Percentiles rank a stretch among this genome's conserved stretches.
Evolutionary conservation across 192 early-diverging fungal species (phyloP).

Genomic region (Podila minutissima): DNA sequence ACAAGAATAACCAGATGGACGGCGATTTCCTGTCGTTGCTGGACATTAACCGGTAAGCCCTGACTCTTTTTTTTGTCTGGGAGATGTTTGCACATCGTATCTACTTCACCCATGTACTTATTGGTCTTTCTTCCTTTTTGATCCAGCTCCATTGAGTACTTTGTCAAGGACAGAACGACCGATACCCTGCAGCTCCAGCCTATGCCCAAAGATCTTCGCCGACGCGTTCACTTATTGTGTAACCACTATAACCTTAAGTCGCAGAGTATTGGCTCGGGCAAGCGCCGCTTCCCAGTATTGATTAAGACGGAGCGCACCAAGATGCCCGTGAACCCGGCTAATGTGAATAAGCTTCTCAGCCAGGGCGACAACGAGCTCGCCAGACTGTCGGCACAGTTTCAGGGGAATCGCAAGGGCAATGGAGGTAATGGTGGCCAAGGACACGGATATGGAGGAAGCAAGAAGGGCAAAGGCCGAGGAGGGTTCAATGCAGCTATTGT

Average conservation of each 20-base stretch:
- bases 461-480: constrained; percentile 6
- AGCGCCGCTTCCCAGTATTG: constrained; percentile 46
- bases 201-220: constrained; percentile 54
- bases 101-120: neutral
- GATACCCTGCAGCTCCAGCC: constrained; percentile 55
- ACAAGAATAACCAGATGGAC: constrained; percentile 35
- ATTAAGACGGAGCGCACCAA: constrained; percentile 56
- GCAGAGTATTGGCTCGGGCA: constrained; percentile 57
- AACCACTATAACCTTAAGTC: constrained; percentile 58
- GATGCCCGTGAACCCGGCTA: constrained; percentile 54
- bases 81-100: neutral
- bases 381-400: constrained; percentile 26
- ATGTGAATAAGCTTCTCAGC: constrained; percentile 49
- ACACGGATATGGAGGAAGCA: constrained; percentile 5
- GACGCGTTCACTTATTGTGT: constrained; percentile 56
- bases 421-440: neutral
- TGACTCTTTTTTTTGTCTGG: neutral
- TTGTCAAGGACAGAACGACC: constrained; percentile 27
- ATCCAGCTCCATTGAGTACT: constrained; percentile 33
- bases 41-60: constrained; percentile 31
- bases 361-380: constrained; percentile 50
- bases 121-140: neutral
- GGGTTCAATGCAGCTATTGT: constrained; percentile 12
- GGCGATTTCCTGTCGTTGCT: constrained; percentile 31
- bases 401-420: constrained; percentile 29